Evolutionary conservation across 2,329 filamentous ascomycete species (phyloP), one percentile per base, ranked within the genome.

Genomic region (Calonectria pseudoreteaudii): DNA sequence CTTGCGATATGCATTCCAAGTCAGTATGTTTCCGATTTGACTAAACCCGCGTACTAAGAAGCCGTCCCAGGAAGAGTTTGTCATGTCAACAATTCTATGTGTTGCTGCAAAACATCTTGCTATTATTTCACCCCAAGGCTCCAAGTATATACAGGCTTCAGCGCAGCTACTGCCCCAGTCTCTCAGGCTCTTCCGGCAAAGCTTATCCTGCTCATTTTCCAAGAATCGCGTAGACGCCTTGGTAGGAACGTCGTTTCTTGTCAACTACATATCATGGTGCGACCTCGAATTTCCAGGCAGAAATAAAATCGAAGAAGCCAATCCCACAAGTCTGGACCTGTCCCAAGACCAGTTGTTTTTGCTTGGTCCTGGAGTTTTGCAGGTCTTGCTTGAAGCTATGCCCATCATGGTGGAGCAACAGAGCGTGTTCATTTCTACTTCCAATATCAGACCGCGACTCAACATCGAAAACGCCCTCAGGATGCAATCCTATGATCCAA

Each of bases 1-100:
- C 20, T 64, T 69, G 67, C 67, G 52, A 47, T n/a, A 69, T 31
- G 67, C 67, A 28, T 69, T 69, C 31, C 67, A 69, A 28, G 67
- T 69, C 7, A 14, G 67, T 62, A 1, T 18, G 20, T 11, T 18
- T 13, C 31, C 10, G n/a, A 7, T 18, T n/a, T 11, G 14, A 34
- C 11, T n/a, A 49, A 18, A 10, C 31, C 8, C 18, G 5, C 26
- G 10, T 62, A 28, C 28, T 60, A 31, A 26, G 20, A 31, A 30
- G 8, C 9, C 10, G 18, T 6, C 18, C 3, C 36, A 69, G 67
- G 67, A 69, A 64, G 67, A 69, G 36, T 38, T 52, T 36, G 53
- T 69, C 53, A 69, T 69, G 67, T 50, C 67, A 1, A 52, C 67
- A 13, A 50, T 69, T 8, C n/a, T 69, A 6, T 69, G 67, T 28